Percentiles rank a stretch among this genome's conserved stretches.
Conservation (phyloP, 257 asterid species). For the Lycium barbarum region DNA sequence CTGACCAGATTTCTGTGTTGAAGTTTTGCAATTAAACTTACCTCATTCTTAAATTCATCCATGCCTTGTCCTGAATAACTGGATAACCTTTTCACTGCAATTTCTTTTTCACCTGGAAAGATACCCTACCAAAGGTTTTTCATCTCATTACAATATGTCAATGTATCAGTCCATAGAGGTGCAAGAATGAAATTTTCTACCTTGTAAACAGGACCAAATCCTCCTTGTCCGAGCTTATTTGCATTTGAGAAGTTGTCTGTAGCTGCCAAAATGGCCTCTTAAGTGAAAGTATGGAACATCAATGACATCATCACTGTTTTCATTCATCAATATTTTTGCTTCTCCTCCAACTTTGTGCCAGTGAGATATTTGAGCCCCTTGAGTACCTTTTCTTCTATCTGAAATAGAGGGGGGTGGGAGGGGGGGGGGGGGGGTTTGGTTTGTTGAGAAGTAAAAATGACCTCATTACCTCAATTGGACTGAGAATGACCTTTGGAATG, state of each 20-base stretch:
- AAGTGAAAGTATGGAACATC: conserved; percentile 21
- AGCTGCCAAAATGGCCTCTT: not conserved
- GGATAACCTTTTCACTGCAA: conserved; percentile 45
- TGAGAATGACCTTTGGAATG: too few species aligned
- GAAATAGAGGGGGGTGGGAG: too few species aligned
- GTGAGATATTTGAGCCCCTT: not conserved
- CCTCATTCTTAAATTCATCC: conserved; percentile 38
- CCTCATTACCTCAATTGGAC: too few species aligned
- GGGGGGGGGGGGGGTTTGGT: too few species aligned
- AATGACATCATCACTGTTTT: not conserved
- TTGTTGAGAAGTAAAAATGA: too few species aligned
- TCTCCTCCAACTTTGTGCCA: conserved; percentile 17
- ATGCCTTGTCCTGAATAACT: conserved; percentile 38
- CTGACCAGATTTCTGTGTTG: conserved; percentile 21
- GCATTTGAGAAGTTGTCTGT: conserved; percentile 28
- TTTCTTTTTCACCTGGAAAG: conserved; percentile 32
- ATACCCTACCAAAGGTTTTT: conserved; percentile 31
- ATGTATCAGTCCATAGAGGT: too few species aligned
- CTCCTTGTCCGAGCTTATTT: conserved; percentile 27
- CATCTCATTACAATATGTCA: too few species aligned
- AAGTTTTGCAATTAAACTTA: conserved; percentile 7
- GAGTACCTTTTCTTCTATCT: too few species aligned
- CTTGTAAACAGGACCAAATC: conserved; percentile 32
- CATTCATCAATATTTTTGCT: not conserved
- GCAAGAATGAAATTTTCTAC: not conserved